Evolutionary conservation across 306 rosid species (phyloP), one percentile per base, ranked within the genome.

Genomic region (Inga leiocalycina): DNA sequence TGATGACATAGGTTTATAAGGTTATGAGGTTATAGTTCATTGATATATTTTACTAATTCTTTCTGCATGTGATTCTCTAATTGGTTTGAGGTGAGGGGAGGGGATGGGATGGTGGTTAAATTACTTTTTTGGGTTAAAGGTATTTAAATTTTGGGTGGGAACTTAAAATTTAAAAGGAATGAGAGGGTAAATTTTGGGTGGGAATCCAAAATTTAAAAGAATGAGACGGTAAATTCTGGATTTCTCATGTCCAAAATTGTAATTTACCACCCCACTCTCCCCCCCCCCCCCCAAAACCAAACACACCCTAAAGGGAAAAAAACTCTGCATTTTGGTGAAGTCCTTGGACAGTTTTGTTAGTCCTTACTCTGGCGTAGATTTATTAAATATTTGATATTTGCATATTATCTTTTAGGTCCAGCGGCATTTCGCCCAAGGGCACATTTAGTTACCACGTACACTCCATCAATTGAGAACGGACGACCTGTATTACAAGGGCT

Each of bases 351-450:
- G 61, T 44, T 44, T 15, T 75, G 41, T 48, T 66, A 6, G 34
- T 67, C 61, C 62, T 81, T 80, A 49, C 44, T 78, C 45, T 67
- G 35, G 66, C 68, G 12, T 65, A 61, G 49, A 78, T 83, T 32
- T 51, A 45, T 75, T 34, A 32, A 76, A 72, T 39, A 46, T 84
- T 79, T 86, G 44, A 77, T 82, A 77, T 78, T 72, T 82, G 65
- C 85, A 27, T 35, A 81, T 76, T 62, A 81, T 78, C 84, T 85
- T 92, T 52, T 81, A 97, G 99, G 99, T 90, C 99, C 99, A 12
- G 99, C 99, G 84, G 93, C 99, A 81, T 97, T 97, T 87, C 97
- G 99, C 54, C 99, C 99, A 11, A 90, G 99, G 87, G 94, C 98
- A 77, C 98, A 92, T 85, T 83, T 96, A 84, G 88, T 89, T 86